Evolutionary conservation across 176 grass and related monocot genomes (phyloP).

Genomic region (Triticum aestivum): DNA sequence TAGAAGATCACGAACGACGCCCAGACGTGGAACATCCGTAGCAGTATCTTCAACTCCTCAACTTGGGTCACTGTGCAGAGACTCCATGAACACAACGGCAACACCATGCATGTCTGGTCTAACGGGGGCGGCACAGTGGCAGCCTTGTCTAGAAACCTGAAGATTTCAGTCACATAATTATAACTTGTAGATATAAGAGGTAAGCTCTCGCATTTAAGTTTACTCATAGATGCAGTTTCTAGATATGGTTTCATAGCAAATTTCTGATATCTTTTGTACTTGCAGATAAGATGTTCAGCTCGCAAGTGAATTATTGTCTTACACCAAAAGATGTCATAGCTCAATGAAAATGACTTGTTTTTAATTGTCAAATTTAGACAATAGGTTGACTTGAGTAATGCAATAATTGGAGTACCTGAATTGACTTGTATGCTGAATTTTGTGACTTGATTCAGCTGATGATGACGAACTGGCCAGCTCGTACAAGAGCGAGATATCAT

Average conservation of each 20-base stretch:
- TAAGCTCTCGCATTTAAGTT: not conserved
- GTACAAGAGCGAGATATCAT: slow-evolving; percentile 34
- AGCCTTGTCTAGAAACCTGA: slow-evolving; percentile 12
- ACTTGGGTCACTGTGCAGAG: slow-evolving; percentile 15
- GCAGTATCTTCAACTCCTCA: slow-evolving; percentile 8
- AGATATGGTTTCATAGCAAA: not conserved
- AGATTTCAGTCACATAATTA: not conserved
- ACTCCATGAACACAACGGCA: slow-evolving; percentile 8
- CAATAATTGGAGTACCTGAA: slow-evolving; percentile 11
- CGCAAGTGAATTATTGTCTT: not conserved
- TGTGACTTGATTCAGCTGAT: not conserved
- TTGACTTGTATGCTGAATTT: slow-evolving; percentile 21
- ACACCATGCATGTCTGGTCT: not conserved
- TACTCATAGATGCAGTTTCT: not conserved
- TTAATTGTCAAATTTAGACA: not conserved
- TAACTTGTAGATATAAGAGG: not conserved
- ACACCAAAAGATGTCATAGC: no score
- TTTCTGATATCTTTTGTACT: not conserved
- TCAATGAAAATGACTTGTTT: not conserved
- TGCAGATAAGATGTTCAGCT: not conserved
- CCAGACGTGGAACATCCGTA: not conserved
- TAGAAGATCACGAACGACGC: not conserved
- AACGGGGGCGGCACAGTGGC: not conserved
- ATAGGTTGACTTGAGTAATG: not conserved
- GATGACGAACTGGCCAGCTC: not conserved